phyloP scores from a whole-genome alignment of 352 stramenopile species.

The Elongisporangium senticosum region DNA sequence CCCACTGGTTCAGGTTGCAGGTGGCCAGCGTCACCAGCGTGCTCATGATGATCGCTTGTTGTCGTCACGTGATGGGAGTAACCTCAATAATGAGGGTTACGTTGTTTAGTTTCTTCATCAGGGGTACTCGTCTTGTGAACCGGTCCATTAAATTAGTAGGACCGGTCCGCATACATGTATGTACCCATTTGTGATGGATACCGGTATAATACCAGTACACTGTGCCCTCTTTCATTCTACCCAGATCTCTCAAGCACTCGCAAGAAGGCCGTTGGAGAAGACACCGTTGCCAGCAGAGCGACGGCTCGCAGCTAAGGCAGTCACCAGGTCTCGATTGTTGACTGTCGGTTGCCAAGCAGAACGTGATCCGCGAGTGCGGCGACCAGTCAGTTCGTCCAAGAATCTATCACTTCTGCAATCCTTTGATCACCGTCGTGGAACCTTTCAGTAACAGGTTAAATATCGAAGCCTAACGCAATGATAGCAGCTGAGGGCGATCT shows the following conservation, averaged over 20 bases:
- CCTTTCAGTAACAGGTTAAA: not conserved
- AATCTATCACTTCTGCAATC: not conserved
- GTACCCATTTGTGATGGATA: no score
- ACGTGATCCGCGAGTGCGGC: not conserved
- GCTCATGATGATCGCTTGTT: constrained; percentile 39
- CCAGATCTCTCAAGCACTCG: not conserved
- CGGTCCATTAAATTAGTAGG: not conserved
- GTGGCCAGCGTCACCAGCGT: constrained; percentile 93
- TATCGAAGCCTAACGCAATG: not conserved
- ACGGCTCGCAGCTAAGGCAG: not conserved
- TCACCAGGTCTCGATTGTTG: not conserved
- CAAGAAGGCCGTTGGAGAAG: not conserved
- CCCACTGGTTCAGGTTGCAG: constrained; percentile 99
- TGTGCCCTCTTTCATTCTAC: not conserved
- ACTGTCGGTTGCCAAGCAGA: not conserved
- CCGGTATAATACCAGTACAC: no score
- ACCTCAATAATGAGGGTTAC: not conserved
- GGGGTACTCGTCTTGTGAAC: no score
- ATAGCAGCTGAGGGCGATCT: not conserved
- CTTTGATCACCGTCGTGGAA: not conserved
- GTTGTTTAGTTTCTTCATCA: not conserved
- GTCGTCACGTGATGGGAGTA: not conserved
- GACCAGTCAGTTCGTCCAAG: not conserved
- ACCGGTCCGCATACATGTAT: not conserved
- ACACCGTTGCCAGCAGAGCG: not conserved